phyloP scores from a whole-genome alignment of 2,329 filamentous ascomycete genomes.

The Conoideocrella luteorostrata region DNA sequence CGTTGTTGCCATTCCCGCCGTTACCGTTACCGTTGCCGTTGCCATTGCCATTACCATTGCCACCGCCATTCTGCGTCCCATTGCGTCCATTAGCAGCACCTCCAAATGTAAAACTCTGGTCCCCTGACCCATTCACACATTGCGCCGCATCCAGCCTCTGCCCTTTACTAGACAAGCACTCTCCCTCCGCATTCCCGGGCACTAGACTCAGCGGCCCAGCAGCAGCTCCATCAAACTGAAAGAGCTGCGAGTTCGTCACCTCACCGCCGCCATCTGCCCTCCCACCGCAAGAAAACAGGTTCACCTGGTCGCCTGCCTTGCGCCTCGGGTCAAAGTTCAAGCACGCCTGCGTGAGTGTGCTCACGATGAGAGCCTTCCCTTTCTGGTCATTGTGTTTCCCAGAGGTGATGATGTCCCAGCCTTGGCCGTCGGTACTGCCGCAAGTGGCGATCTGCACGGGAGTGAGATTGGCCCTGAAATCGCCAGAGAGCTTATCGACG shows the following conservation, averaged over 20 bases:
- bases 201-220: slow-evolving; percentile 35
- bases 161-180: slow-evolving; percentile 35
- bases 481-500: slow-evolving; percentile 39
- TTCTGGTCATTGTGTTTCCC: slow-evolving; percentile 45
- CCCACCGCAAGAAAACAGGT: slow-evolving; percentile 53
- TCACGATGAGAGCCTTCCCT: slow-evolving; percentile 45
- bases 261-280: slow-evolving; percentile 46
- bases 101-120: slow-evolving; percentile 6
- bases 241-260: slow-evolving; percentile 47
- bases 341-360: slow-evolving; percentile 51
- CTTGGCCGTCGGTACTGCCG: slow-evolving; percentile 34
- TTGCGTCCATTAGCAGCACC: not conserved
- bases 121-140: not conserved
- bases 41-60: not conserved
- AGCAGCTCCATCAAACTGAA: slow-evolving; percentile 37
- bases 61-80: not conserved
- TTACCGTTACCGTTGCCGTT: not conserved
- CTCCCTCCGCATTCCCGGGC: slow-evolving; percentile 38
- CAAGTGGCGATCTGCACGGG: slow-evolving; percentile 40
- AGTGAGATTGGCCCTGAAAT: slow-evolving; percentile 41
- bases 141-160: slow-evolving; percentile 22
- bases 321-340: slow-evolving; percentile 43
- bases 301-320: slow-evolving; percentile 35
- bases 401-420: slow-evolving; percentile 41
- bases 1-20: not conserved